Conservation (phyloP, 202 grass and related monocot species). For the Schoenoplectus tabernaemontani region DNA sequence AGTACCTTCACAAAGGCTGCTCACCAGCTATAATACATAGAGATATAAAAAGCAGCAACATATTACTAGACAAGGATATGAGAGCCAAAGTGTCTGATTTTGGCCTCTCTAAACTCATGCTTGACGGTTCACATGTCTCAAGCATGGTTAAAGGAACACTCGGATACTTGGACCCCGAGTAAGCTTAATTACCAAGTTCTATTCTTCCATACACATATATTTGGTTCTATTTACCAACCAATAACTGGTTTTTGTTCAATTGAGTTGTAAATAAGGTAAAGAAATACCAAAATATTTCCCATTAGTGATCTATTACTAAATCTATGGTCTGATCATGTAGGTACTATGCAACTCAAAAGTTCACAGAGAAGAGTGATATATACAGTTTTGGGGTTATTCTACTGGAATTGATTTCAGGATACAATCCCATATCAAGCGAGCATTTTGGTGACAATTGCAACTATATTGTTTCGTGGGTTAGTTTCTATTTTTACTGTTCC, state of each 20-base stretch:
- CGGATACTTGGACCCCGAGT: slow-evolving; percentile 30
- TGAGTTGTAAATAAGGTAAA: too few species aligned
- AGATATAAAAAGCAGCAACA: slow-evolving; percentile 32
- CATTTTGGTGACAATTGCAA: slow-evolving; percentile 6
- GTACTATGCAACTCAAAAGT: slow-evolving; percentile 21
- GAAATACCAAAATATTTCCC: neutral
- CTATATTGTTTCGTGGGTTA: slow-evolving; percentile 12
- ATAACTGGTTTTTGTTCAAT: neutral
- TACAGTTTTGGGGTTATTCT: slow-evolving; percentile 31
- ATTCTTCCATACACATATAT: neutral
- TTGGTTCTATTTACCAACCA: neutral
- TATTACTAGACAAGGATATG: slow-evolving; percentile 25
- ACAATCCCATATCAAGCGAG: slow-evolving; percentile 4
- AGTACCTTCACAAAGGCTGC: slow-evolving; percentile 32
- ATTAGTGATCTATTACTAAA: neutral
- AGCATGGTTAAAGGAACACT: slow-evolving; percentile 22
- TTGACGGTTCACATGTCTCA: slow-evolving; percentile 9
- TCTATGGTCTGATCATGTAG: neutral
- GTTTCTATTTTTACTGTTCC: neutral
- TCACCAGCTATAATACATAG: slow-evolving; percentile 25
- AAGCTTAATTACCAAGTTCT: neutral
- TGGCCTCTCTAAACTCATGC: slow-evolving; percentile 25
- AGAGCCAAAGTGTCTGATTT: slow-evolving; percentile 30
- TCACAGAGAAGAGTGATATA: slow-evolving; percentile 28
- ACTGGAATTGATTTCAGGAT: slow-evolving; percentile 29